Evolutionary conservation across 352 stramenopile genomes (phyloP), one percentile per base, ranked within the genome.

Genomic region (Pythium brassicae): DNA sequence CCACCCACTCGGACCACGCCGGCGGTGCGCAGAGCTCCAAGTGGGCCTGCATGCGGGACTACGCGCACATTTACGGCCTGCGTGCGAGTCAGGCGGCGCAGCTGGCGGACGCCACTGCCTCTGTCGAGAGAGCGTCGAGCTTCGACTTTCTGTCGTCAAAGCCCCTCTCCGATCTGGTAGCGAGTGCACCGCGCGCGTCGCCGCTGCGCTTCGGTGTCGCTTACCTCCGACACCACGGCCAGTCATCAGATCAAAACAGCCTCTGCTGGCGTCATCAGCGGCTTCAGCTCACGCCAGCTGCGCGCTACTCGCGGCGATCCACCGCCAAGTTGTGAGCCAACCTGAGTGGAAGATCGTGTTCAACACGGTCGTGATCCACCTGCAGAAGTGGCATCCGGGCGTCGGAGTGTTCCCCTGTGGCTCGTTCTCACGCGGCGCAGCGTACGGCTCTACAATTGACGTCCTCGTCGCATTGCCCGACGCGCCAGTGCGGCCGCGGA

Each of bases 361-460:
- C 57, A 68, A 69, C 20, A 72, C 76, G 32, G 78, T 89, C 39
- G 64, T 69, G 19, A 73, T 87, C 39, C 74, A 89, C 53, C 42
- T 92, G 25, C 76, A 73, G 45, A 75, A 78, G 27, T 86, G 71
- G 68, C 70, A 77, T 39, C 43, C 68, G 20, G 50, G 59, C 0
- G 74, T 78, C n/a, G 64, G 85, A 37, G 63, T 90, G 29, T 92
- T 86, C 49, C 71, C 82, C 0, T 91, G 82, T 62, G 80, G 80
- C 2, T 76, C 76, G 2, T 92, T 94, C 37, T 80, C 80, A 25
- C 79, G 84, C 37, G 76, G 80, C 5, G 80, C 82, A 2, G 74
- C 76, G 7, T 90, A 76, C 40, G 71, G 82, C 35, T 94, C 84
- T 1, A 81, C 87, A 2, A 59, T 94, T 7, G 80, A 92, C 57